Percentiles rank a stretch among this genome's conserved stretches.
Conservation (phyloP, 2,329 filamentous ascomycete species). For the Epichloe sp. region DNA sequence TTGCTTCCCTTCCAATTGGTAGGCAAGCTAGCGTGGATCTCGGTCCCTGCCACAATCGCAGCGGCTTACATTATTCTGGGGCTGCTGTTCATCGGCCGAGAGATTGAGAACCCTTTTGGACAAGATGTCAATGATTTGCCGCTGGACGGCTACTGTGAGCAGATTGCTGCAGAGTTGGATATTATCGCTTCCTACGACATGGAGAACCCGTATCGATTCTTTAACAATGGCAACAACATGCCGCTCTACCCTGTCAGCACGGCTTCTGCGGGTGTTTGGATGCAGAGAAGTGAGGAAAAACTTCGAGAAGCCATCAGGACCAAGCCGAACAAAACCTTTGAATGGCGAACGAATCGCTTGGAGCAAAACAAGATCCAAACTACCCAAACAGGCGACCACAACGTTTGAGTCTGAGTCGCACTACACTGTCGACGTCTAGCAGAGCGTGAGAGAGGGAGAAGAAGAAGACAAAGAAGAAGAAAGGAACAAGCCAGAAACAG, state of each 20-base stretch:
- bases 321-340: constrained; percentile 25
- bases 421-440: too few species aligned
- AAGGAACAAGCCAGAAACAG: too few species aligned
- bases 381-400: neutral
- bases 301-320: constrained; percentile 25
- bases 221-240: constrained; percentile 29
- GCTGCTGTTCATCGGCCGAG: constrained; percentile 58
- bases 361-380: neutral
- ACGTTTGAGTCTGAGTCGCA: constrained; percentile 1
- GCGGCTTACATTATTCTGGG: constrained; percentile 76
- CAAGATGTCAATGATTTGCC: constrained; percentile 73
- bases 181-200: constrained; percentile 46
- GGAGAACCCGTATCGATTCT: constrained; percentile 18
- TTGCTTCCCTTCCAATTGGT: constrained; percentile 73
- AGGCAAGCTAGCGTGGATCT: constrained; percentile 50
- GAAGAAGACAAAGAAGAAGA: too few species aligned
- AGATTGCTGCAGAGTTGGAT: constrained; percentile 62
- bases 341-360: constrained; percentile 13
- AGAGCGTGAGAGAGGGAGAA: too few species aligned
- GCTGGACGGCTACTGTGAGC: constrained; percentile 62
- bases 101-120: constrained; percentile 79
- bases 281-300: constrained; percentile 27
- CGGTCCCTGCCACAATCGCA: constrained; percentile 61
- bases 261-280: constrained; percentile 24
- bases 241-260: constrained; percentile 42